These are phyloP conservation scores for Termitomyces eurrhizus DNA, from an alignment of 768 basidiomycete genomes.

Conservation along the genomic window DNA sequence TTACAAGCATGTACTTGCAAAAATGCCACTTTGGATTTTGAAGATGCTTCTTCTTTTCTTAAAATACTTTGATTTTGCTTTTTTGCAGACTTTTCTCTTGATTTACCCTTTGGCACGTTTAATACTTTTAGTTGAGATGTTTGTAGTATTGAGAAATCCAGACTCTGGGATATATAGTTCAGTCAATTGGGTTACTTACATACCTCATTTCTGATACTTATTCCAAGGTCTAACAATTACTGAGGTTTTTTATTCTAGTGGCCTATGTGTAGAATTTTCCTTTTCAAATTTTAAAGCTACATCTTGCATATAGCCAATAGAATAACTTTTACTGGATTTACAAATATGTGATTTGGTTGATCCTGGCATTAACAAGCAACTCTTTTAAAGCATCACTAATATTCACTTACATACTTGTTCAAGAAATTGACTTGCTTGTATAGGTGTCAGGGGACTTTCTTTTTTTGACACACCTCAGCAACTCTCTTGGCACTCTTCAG, in stretches of 20 bases:
- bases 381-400: too few species aligned
- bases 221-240: not conserved
- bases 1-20: not conserved
- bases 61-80: not conserved
- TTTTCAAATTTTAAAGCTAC: too few species aligned
- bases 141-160: conserved; percentile 1
- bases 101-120: not conserved
- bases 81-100: not conserved
- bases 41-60: not conserved
- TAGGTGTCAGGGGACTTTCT: too few species aligned
- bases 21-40: not conserved
- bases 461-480: too few species aligned
- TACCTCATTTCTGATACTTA: conserved; percentile 4
- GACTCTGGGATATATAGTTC: not conserved
- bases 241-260: not conserved
- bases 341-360: too few species aligned
- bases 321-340: too few species aligned
- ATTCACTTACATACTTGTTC: too few species aligned
- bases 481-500: too few species aligned
- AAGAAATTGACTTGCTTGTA: too few species aligned
- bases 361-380: too few species aligned
- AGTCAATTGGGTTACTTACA: conserved; percentile 2
- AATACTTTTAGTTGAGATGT: not conserved
- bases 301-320: too few species aligned
- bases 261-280: too few species aligned